Evolutionary conservation across 1,284 basidiomycete species (phyloP).

Genomic region (Leccinum griseonigrum): DNA sequence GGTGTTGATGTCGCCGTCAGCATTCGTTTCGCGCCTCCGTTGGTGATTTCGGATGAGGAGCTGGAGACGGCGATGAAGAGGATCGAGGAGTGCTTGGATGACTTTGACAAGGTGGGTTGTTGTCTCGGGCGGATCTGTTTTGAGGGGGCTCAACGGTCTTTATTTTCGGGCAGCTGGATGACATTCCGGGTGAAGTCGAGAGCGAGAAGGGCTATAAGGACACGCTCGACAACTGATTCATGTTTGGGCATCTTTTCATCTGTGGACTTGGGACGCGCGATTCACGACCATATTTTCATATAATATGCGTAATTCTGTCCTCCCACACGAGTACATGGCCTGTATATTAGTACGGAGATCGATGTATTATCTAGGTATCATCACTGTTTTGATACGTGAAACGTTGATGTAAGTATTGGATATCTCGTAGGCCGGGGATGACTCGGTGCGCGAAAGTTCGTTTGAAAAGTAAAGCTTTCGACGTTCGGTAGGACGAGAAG

Average conservation of each 20-base stretch:
- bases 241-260: background rate
- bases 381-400: background rate
- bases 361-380: slow-evolving; percentile 1
- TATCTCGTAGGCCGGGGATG: too few species aligned
- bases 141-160: background rate
- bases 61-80: slow-evolving; percentile 72
- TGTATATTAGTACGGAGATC: slow-evolving; percentile 11
- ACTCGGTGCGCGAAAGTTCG: too few species aligned
- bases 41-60: slow-evolving; percentile 90
- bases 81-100: slow-evolving; percentile 75
- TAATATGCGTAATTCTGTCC: background rate
- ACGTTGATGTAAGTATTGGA: too few species aligned
- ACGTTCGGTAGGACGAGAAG: too few species aligned
- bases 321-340: background rate
- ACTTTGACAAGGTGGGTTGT: slow-evolving; percentile 74
- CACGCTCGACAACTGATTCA: slow-evolving; percentile 32
- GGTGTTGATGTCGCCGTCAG: slow-evolving; percentile 38
- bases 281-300: background rate
- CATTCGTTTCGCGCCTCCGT: slow-evolving; percentile 93
- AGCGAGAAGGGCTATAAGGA: slow-evolving; percentile 56
- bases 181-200: slow-evolving; percentile 68
- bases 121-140: background rate
- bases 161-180: slow-evolving; percentile 49
- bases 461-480: too few species aligned
- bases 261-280: background rate